Evolutionary conservation across 371 early-diverging fungal genomes (phyloP).

Genomic region (Phascolomyces articulosus): DNA sequence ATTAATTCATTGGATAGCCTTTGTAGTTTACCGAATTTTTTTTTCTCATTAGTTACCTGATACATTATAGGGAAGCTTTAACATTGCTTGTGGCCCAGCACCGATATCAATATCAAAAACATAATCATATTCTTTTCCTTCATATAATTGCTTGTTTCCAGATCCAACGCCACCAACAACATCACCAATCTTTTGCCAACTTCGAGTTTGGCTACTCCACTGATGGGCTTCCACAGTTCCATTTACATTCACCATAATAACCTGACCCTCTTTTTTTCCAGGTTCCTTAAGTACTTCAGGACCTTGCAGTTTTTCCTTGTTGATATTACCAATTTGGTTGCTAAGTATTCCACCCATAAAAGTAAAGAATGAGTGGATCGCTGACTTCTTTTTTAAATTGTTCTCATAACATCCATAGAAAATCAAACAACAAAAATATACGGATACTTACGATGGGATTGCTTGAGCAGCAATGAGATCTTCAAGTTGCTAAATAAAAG

Average conservation of each 20-base stretch:
- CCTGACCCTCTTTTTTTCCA: conserved; percentile 86
- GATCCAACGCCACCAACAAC: conserved; percentile 91
- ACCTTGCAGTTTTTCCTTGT: conserved; percentile 82
- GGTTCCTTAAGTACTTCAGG: conserved; percentile 72
- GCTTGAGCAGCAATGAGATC: conserved; percentile 73
- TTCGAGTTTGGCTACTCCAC: conserved; percentile 69
- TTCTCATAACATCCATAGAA: too few species aligned
- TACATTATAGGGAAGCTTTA: conserved; percentile 94
- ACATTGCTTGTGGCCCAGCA: conserved; percentile 70
- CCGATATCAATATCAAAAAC: conserved; percentile 97
- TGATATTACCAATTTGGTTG: conserved; percentile 87
- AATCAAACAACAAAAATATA: not conserved
- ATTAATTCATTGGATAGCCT: too few species aligned
- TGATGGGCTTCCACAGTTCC: conserved; percentile 82
- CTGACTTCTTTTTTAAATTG: not conserved
- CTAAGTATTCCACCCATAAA: conserved; percentile 40
- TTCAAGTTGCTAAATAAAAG: conserved; percentile 55
- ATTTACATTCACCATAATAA: conserved; percentile 84
- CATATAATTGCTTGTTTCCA: conserved; percentile 73
- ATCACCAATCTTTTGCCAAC: conserved; percentile 93
- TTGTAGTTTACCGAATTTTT: too few species aligned
- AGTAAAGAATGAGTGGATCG: conserved; percentile 41
- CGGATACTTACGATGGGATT: conserved; percentile 73
- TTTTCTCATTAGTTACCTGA: conserved; percentile 60
- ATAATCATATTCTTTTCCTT: conserved; percentile 95